Percentiles rank a stretch among this genome's conserved stretches.
Conservation (phyloP, 2,329 filamentous ascomycete genomes). For the Gyromitra esculenta region DNA sequence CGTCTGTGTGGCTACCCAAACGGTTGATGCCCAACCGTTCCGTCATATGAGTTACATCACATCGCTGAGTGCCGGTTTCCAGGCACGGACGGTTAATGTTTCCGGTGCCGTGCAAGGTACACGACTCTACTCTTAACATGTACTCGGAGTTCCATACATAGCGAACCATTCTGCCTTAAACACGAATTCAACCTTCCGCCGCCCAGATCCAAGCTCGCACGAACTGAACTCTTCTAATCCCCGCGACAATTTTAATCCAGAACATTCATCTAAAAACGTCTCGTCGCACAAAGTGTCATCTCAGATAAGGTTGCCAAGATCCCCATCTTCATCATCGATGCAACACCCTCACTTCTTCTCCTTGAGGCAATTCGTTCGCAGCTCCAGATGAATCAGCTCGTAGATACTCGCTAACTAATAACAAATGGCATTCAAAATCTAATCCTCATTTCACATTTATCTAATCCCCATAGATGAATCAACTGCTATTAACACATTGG, state of each 20-base stretch:
- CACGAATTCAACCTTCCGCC: background rate
- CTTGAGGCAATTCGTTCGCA: no score
- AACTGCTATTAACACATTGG: no score
- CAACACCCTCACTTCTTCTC: no score
- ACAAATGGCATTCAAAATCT: background rate
- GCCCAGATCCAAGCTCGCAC: background rate
- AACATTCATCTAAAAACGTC: background rate
- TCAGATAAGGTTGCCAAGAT: conserved; percentile 12
- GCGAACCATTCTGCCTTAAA: background rate
- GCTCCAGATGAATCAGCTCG: background rate
- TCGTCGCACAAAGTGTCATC: background rate
- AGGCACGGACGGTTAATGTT: conserved; percentile 30
- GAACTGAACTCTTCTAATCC: background rate
- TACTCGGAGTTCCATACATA: background rate
- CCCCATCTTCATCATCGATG: background rate
- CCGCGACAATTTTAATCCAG: background rate
- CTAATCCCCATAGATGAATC: background rate
- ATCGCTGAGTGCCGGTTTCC: conserved; percentile 11
- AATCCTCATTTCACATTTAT: background rate
- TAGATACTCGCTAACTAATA: background rate
- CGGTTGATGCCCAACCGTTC: conserved; percentile 32
- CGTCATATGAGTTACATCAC: conserved; percentile 25
- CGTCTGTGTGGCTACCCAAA: conserved; percentile 20
- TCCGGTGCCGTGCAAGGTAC: conserved; percentile 32
- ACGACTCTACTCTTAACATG: no score